Percentiles rank a stretch among this genome's conserved stretches.
Conservation (phyloP, 2,329 filamentous ascomycete species). For the Xylaria sp. region DNA sequence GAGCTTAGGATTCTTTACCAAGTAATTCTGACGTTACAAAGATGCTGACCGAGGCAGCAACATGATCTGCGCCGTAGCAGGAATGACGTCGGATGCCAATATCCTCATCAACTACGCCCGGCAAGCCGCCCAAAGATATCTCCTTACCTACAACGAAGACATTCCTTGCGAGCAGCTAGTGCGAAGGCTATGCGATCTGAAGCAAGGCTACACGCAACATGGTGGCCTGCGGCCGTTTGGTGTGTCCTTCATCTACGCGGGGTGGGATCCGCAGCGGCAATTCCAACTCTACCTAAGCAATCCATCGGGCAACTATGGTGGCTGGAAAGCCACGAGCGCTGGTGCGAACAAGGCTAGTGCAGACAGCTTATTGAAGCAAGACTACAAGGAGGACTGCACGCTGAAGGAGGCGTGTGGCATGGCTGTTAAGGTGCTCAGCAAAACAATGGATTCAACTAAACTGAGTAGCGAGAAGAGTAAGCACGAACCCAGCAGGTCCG, state of each 20-base stretch:
- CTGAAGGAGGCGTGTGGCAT: slow-evolving; percentile 96
- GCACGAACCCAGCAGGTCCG: slow-evolving; percentile 49
- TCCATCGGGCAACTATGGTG: slow-evolving; percentile 97
- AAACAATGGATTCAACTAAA: slow-evolving; percentile 99
- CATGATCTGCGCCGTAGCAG: slow-evolving; percentile 99
- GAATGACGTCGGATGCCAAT: slow-evolving; percentile 99
- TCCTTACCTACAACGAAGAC: slow-evolving; percentile 99
- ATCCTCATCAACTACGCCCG: slow-evolving; percentile 99
- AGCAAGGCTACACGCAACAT: slow-evolving; percentile 99
- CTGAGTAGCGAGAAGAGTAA: slow-evolving; percentile 98
- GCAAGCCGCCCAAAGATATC: slow-evolving; percentile 95
- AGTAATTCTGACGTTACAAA: background rate
- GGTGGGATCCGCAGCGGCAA: slow-evolving; percentile 93
- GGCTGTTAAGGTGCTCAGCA: slow-evolving; percentile 98
- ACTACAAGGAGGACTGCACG: slow-evolving; percentile 98
- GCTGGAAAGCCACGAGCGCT: slow-evolving; percentile 98
- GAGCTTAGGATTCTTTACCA: background rate
- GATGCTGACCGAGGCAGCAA: slow-evolving; percentile 70
- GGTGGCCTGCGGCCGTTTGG: slow-evolving; percentile 98
- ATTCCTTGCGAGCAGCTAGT: slow-evolving; percentile 99
- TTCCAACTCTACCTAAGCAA: slow-evolving; percentile 99
- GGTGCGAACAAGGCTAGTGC: slow-evolving; percentile 98
- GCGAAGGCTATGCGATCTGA: slow-evolving; percentile 93
- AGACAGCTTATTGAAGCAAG: slow-evolving; percentile 96
- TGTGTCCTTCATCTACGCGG: slow-evolving; percentile 99